These are phyloP conservation scores for Starmerella stigmatis DNA, from an alignment of 805 yeast species.

Conservation along the genomic window DNA sequence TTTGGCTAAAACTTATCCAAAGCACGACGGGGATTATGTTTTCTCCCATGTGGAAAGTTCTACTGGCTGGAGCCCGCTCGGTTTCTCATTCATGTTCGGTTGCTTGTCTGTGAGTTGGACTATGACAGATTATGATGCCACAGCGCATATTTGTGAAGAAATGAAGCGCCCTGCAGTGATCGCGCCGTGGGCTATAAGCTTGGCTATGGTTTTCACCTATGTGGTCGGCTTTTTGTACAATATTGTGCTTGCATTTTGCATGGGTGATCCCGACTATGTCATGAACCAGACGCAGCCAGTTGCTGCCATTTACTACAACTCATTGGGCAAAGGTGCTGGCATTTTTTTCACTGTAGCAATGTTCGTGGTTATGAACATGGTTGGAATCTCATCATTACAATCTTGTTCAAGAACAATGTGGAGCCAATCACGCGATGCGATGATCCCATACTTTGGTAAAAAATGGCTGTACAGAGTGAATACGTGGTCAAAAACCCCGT, in stretches of 20 bases:
- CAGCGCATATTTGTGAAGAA: constrained; percentile 67
- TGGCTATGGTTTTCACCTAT: constrained; percentile 34
- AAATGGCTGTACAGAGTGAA: constrained; percentile 38
- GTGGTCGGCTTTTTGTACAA: constrained; percentile 29
- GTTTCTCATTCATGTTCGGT: constrained; percentile 52
- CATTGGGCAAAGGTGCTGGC: constrained; percentile 57
- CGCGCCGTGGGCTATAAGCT: constrained; percentile 50
- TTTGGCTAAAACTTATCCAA: constrained; percentile 42
- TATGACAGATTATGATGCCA: constrained; percentile 67
- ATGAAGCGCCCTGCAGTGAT: constrained; percentile 44
- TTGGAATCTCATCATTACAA: constrained; percentile 52
- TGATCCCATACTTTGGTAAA: constrained; percentile 39
- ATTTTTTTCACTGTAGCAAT: constrained; percentile 51
- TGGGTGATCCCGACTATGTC: constrained; percentile 26
- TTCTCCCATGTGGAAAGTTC: constrained; percentile 40
- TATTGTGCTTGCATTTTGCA: constrained; percentile 29
- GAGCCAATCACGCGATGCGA: constrained; percentile 71
- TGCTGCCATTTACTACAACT: constrained; percentile 53
- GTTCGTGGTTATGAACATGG: constrained; percentile 52
- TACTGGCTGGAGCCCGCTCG: constrained; percentile 43
- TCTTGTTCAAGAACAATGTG: constrained; percentile 63
- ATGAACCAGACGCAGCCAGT: constrained; percentile 39
- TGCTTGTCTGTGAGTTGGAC: constrained; percentile 36
- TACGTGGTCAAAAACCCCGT: constrained; percentile 47
- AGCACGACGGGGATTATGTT: constrained; percentile 38